Percentiles rank a stretch among this genome's conserved stretches.
Evolutionary conservation across 2,329 filamentous ascomycete genomes (phyloP).

Genomic region (Monilinia fructigena): DNA sequence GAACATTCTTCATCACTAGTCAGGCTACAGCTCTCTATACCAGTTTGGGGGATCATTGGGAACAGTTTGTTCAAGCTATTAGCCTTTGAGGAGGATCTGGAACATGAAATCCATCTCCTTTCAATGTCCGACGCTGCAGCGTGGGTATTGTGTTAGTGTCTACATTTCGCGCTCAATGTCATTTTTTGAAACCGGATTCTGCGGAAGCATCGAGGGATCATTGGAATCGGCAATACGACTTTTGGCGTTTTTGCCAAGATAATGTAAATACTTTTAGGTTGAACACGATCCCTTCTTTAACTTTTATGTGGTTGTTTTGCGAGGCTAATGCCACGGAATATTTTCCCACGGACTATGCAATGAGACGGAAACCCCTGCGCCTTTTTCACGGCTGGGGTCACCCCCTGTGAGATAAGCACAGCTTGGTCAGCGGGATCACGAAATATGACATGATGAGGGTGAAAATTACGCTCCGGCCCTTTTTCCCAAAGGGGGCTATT

Average conservation of each 20-base stretch:
- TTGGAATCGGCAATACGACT: neutral
- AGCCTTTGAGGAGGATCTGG: slow-evolving; percentile 12
- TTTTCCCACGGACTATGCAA: neutral
- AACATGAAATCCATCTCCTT: neutral
- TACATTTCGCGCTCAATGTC: neutral
- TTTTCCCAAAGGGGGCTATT: neutral
- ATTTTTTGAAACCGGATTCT: neutral
- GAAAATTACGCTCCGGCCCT: slow-evolving; percentile 15
- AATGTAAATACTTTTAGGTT: neutral
- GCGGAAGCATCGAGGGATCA: neutral
- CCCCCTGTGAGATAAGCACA: neutral
- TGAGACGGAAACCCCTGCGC: slow-evolving; percentile 9
- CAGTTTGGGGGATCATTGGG: slow-evolving; percentile 19
- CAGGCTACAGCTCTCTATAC: slow-evolving; percentile 18
- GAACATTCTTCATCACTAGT: slow-evolving; percentile 18
- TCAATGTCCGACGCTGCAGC: neutral
- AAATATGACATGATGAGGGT: neutral
- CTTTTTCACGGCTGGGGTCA: neutral
- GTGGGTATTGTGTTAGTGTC: neutral
- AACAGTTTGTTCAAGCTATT: slow-evolving; percentile 19
- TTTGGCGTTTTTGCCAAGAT: slow-evolving; percentile 1
- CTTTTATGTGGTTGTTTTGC: slow-evolving; percentile 1
- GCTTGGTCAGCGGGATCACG: neutral
- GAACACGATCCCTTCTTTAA: neutral
- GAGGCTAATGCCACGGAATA: slow-evolving; percentile 1